Evolutionary conservation across 768 basidiomycete genomes (phyloP).

Genomic region (Arthromyces matolae): DNA sequence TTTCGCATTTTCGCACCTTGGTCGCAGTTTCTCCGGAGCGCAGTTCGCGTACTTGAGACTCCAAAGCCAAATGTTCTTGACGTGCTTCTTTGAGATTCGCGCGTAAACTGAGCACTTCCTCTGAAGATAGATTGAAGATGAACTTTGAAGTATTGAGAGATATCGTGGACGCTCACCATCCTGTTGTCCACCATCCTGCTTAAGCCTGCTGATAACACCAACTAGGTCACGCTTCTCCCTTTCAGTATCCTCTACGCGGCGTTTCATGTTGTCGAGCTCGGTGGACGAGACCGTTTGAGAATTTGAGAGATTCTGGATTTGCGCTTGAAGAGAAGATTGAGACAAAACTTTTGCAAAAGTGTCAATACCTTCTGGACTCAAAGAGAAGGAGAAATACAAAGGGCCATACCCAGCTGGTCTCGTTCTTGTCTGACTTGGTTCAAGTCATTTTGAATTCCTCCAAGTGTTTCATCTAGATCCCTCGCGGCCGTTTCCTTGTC

Average conservation of each 20-base stretch:
- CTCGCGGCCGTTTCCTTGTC: constrained; percentile 64
- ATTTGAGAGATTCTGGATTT: constrained; percentile 52
- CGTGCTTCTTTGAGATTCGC: constrained; percentile 69
- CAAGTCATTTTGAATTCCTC: constrained; percentile 54
- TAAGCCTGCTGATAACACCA: constrained; percentile 76
- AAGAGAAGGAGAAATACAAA: constrained; percentile 3
- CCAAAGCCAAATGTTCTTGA: constrained; percentile 65
- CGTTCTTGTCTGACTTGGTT: constrained; percentile 55
- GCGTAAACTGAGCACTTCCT: constrained; percentile 70
- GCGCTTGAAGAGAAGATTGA: constrained; percentile 45
- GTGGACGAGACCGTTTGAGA: constrained; percentile 61
- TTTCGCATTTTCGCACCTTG: constrained; percentile 52
- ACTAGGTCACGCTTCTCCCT: constrained; percentile 90
- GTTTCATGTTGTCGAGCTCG: constrained; percentile 56
- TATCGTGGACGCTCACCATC: constrained; percentile 55
- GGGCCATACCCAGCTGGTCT: constrained; percentile 54
- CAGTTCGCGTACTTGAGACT: constrained; percentile 67
- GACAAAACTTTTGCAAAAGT: constrained; percentile 37
- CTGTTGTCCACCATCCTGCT: constrained; percentile 68
- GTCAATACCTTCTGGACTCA: constrained; percentile 22
- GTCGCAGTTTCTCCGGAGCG: constrained; percentile 74
- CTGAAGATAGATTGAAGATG: constrained; percentile 31
- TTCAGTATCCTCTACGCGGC: constrained; percentile 69
- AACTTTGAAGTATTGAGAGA: neutral
- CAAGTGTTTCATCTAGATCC: constrained; percentile 52